A percentile compares a stretch with the other conserved stretches of the same genome.
Evolutionary conservation across 371 early-diverging fungal genomes (phyloP).

Genomic region (Haplosporangium sp.): DNA sequence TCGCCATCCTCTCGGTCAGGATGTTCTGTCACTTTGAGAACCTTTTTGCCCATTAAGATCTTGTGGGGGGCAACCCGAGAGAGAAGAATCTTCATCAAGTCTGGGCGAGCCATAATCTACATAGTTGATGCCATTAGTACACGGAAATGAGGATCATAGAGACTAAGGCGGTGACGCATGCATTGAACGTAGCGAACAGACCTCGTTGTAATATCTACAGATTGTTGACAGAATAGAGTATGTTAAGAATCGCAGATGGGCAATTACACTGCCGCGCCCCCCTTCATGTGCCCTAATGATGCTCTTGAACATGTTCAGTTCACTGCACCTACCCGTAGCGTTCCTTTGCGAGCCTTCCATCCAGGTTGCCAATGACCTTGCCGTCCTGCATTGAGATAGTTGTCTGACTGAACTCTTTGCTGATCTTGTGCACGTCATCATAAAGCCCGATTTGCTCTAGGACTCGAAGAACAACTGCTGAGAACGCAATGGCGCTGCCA

Average conservation of each 20-base stretch:
- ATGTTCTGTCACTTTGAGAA: slow-evolving; percentile 7
- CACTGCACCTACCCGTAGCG: slow-evolving; percentile 8
- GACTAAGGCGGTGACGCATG: too few relatives aligned
- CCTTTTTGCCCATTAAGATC: slow-evolving; percentile 17
- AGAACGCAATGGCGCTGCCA: slow-evolving; percentile 13
- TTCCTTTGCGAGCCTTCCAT: slow-evolving; percentile 5
- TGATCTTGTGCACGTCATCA: slow-evolving; percentile 7
- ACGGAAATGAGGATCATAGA: too few relatives aligned
- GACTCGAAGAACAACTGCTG: slow-evolving; percentile 18
- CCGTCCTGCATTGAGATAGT: slow-evolving; percentile 5
- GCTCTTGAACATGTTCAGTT: too few relatives aligned
- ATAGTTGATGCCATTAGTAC: background rate
- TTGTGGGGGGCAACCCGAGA: slow-evolving; percentile 1
- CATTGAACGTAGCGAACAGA: too few relatives aligned
- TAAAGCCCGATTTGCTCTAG: slow-evolving; percentile 16
- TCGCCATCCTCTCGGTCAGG: background rate
- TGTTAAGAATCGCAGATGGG: background rate
- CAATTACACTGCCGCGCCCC: too few relatives aligned
- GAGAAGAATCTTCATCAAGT: slow-evolving; percentile 13
- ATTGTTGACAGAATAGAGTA: background rate
- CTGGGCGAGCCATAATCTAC: slow-evolving; percentile 13
- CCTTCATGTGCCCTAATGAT: too few relatives aligned
- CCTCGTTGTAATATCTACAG: slow-evolving; percentile 12
- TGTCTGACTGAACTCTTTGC: slow-evolving; percentile 11
- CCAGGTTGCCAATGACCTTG: slow-evolving; percentile 1